phyloP scores from a whole-genome alignment of 306 rosid genomes.

The Cucurbita maxima region DNA sequence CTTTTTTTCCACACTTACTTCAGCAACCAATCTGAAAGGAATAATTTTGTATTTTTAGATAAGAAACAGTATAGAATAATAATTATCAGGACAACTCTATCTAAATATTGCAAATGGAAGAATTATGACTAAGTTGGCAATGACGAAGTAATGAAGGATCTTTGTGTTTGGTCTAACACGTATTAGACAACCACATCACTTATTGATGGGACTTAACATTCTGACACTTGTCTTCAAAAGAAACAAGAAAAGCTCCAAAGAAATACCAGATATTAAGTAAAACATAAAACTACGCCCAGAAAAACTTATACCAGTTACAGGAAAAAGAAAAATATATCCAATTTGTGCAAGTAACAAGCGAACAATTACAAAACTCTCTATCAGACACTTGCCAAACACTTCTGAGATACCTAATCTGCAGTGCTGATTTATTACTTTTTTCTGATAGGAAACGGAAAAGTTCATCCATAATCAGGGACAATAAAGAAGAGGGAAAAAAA shows the following conservation, averaged over 20 bases:
- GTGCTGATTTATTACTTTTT: background rate
- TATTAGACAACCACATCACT: background rate
- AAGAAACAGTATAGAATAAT: too few relatives aligned
- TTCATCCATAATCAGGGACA: background rate
- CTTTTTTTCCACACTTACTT: slow-evolving; percentile 57
- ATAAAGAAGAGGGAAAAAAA: background rate
- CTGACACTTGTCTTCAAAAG: background rate
- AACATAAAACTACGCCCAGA: background rate
- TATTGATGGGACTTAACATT: background rate
- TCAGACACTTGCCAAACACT: background rate
- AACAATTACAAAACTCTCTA: background rate
- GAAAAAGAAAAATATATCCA: background rate
- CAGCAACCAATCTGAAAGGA: slow-evolving; percentile 48
- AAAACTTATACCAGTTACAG: background rate
- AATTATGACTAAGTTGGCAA: background rate
- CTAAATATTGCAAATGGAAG: background rate
- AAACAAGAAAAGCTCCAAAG: background rate
- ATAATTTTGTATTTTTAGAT: background rate
- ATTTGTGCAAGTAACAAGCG: background rate
- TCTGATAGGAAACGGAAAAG: background rate
- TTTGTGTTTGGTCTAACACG: background rate
- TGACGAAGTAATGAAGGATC: background rate
- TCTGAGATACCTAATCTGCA: background rate
- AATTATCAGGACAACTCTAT: background rate
- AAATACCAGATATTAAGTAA: background rate